Evolutionary conservation across 805 yeast species (phyloP), one percentile per base, ranked within the genome.

Genomic region (Pichia nakasei): DNA sequence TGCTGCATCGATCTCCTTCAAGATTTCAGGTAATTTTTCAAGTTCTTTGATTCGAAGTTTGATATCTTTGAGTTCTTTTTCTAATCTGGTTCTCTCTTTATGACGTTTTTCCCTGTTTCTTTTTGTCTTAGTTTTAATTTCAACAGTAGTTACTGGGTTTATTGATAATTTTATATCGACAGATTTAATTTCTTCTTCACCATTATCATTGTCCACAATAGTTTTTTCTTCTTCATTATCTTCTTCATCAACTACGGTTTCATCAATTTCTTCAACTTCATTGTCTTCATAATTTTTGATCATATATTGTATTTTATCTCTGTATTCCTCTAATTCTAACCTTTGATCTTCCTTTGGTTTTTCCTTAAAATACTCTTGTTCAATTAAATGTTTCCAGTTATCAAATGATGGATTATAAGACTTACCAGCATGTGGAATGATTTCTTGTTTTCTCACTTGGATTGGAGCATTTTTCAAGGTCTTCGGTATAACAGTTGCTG

Each of bases 391-490:
- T 53, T 78, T 78, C 98, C 98, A 93, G 22, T 84, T 77, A 44
- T 81, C 83, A 50, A 80, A 68, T 12, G 91, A 73, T 22, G 98
- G 98, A 59, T 93, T 93, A 59, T 87, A 93, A 2, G 97, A 89
- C 60, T 83, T 85, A 44, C 97, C 97, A 2, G 82, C 93, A 54
- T 82, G 81, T 12, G 95, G 88, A 4, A 79, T 45, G 2, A 52
- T 61, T 18, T 70, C 79, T 38, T 65, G 54, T n/a, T 71, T 70
- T 46, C 68, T 72, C 17, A 85, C 74, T 35, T 54, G 54, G n/a
- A 79, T 59, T 1, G 94, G 81, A 3, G 66, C 66, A 27, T 65
- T 61, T 38, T 61, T 68, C 51, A 80, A 53, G 2, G 89, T 81
- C 22, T 59, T 60, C 13, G 93, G 91, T 4, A 63, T 67, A 5